A percentile compares a stretch with the other conserved stretches of the same genome.
These are phyloP conservation scores for Cordia subcordata DNA, from an alignment of 257 asterid genomes.

Conservation along the genomic window DNA sequence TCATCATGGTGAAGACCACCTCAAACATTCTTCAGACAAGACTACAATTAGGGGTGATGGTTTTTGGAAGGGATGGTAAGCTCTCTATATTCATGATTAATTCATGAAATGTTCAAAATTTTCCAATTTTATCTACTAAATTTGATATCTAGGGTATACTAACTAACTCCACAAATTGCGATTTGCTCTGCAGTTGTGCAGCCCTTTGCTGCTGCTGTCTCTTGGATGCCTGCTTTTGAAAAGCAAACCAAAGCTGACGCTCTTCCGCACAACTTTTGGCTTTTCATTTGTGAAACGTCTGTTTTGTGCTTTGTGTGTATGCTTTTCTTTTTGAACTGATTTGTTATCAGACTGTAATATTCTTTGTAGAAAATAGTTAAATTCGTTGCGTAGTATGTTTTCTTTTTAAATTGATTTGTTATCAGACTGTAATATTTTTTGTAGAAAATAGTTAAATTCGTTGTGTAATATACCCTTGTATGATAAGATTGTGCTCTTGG, in stretches of 20 bases:
- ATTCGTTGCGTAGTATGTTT: too few relatives aligned
- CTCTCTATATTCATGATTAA: not conserved
- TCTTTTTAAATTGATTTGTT: not conserved
- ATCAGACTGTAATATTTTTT: not conserved
- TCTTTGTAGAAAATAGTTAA: not conserved
- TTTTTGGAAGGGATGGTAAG: not conserved
- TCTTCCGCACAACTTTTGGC: not conserved
- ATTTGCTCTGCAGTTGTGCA: not conserved
- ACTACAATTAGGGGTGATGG: not conserved
- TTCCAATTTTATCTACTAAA: too few relatives aligned
- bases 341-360: not conserved
- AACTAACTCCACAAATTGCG: too few relatives aligned
- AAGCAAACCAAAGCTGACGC: not conserved
- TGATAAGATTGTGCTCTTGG: not conserved
- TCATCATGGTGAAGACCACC: not conserved
- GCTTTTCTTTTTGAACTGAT: not conserved
- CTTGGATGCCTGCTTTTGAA: not conserved
- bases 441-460: not conserved
- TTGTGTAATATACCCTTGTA: not conserved
- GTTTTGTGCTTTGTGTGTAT: not conserved
- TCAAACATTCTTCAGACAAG: not conserved
- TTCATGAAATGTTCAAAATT: too few relatives aligned
- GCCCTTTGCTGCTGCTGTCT: not conserved
- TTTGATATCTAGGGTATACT: too few relatives aligned
- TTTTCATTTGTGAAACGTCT: not conserved